Percentiles rank a stretch among this genome's conserved stretches.
These are phyloP conservation scores for Myxozyma udenii DNA, from an alignment of 805 yeast genomes.

Conservation along the genomic window DNA sequence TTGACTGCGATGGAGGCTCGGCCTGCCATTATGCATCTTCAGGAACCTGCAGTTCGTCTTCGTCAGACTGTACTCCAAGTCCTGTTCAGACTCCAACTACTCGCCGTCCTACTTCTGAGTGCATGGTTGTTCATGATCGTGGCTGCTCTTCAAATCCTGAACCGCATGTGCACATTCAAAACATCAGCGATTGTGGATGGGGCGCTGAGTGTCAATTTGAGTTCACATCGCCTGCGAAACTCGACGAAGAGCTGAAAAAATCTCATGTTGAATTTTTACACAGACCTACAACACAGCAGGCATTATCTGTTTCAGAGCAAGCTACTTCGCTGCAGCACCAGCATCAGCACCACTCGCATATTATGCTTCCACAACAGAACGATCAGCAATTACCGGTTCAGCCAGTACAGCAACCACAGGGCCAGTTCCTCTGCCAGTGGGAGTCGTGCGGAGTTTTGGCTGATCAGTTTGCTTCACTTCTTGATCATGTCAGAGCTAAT, in stretches of 20 bases:
- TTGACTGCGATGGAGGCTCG: background rate
- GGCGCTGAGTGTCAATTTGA: slow-evolving; percentile 29
- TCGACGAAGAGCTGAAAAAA: slow-evolving; percentile 26
- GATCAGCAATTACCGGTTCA: slow-evolving; percentile 6
- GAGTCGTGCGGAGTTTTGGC: slow-evolving; percentile 40
- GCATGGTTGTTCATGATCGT: background rate
- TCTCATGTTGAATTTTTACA: slow-evolving; percentile 22
- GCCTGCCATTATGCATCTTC: background rate
- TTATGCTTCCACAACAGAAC: background rate
- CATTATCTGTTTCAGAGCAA: no score
- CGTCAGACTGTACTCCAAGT: background rate
- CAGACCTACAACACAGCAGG: no score
- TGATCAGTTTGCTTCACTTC: slow-evolving; percentile 35
- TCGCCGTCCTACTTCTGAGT: background rate
- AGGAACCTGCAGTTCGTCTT: background rate
- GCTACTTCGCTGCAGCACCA: no score
- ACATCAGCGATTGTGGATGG: slow-evolving; percentile 24
- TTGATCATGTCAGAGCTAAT: slow-evolving; percentile 32
- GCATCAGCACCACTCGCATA: slow-evolving; percentile 1
- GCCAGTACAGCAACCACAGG: background rate
- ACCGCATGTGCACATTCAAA: background rate
- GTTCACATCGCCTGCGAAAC: slow-evolving; percentile 25
- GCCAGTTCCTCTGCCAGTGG: slow-evolving; percentile 39
- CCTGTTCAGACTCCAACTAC: background rate
- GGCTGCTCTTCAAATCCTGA: background rate